These are phyloP conservation scores for Tylopilus sp. DNA, from an alignment of 768 basidiomycete species.

Conservation along the genomic window DNA sequence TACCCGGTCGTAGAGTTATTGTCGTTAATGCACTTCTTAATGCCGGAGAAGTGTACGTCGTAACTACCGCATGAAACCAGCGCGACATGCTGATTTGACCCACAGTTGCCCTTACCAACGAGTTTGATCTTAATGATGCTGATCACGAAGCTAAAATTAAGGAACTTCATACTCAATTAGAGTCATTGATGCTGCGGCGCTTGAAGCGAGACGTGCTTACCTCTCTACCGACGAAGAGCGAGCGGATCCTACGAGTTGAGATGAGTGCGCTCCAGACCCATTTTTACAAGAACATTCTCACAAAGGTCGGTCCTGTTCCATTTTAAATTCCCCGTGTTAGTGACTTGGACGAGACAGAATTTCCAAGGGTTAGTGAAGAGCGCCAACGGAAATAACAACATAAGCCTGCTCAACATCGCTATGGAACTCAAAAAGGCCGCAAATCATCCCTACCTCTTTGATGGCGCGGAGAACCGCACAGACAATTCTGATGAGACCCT, in stretches of 20 bases:
- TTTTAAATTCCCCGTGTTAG: neutral
- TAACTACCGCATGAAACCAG: neutral
- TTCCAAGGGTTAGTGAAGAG: slow-evolving; percentile 90
- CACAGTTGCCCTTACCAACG: slow-evolving; percentile 85
- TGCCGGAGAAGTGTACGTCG: slow-evolving; percentile 93
- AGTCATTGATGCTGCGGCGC: slow-evolving; percentile 90
- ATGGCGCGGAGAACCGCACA: slow-evolving; percentile 78
- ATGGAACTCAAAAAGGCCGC: slow-evolving; percentile 99
- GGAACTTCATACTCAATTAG: slow-evolving; percentile 89
- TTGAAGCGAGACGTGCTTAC: slow-evolving; percentile 96
- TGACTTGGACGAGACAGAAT: slow-evolving; percentile 51
- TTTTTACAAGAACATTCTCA: slow-evolving; percentile 98
- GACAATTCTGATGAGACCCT: slow-evolving; percentile 76
- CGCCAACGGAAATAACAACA: slow-evolving; percentile 83
- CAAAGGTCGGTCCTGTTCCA: slow-evolving; percentile 53
- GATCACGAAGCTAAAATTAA: slow-evolving; percentile 96
- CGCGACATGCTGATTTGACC: slow-evolving; percentile 8
- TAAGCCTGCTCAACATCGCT: slow-evolving; percentile 95
- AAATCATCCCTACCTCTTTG: slow-evolving; percentile 97
- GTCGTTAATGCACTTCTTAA: slow-evolving; percentile 98
- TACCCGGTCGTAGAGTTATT: slow-evolving; percentile 63
- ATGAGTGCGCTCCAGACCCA: slow-evolving; percentile 96
- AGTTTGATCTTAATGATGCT: slow-evolving; percentile 90
- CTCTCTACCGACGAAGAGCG: slow-evolving; percentile 94
- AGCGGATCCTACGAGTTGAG: slow-evolving; percentile 95